These are phyloP conservation scores for Phaffia tasmanica DNA, from an alignment of 768 basidiomycete genomes.

Conservation along the genomic window DNA sequence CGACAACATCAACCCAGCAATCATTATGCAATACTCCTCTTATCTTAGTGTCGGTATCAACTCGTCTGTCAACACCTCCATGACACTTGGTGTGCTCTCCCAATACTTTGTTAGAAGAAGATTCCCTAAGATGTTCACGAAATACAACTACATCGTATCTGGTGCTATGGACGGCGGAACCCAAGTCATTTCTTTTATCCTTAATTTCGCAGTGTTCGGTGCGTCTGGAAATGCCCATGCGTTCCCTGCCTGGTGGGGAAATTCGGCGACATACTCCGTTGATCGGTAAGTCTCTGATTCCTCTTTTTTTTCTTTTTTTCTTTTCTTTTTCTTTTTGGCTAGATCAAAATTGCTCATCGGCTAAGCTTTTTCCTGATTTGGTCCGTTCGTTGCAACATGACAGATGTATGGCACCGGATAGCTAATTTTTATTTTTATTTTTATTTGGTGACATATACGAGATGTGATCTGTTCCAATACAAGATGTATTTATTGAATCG, in stretches of 20 bases:
- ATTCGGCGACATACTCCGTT: too few species aligned
- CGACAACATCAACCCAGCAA: conserved; percentile 27
- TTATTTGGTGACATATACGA: too few species aligned
- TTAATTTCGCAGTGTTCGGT: conserved; percentile 36
- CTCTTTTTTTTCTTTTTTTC: too few species aligned
- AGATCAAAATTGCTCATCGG: too few species aligned
- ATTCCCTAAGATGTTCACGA: conserved; percentile 12
- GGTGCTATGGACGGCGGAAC: conserved; percentile 42
- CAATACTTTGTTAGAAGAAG: conserved; percentile 29
- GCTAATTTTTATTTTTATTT: conserved; percentile 29
- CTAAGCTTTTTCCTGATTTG: conserved; percentile 43
- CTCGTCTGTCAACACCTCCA: conserved; percentile 28
- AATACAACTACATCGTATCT: conserved; percentile 40
- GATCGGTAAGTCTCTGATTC: conserved; percentile 40
- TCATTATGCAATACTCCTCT: conserved; percentile 32
- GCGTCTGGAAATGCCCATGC: conserved; percentile 30
- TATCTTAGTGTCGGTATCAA: conserved; percentile 31
- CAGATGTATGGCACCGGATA: conserved; percentile 31
- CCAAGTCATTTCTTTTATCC: conserved; percentile 30
- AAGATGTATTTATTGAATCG: conserved; percentile 38
- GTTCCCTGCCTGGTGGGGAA: conserved; percentile 27
- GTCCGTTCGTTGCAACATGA: conserved; percentile 48
- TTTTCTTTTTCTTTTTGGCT: not conserved
- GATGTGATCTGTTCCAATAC: conserved; percentile 29
- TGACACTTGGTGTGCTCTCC: conserved; percentile 31